Base-by-base conservation (phyloP, 805 yeast species). In the Cyberlindnera nakhonratchasimensis region DNA sequence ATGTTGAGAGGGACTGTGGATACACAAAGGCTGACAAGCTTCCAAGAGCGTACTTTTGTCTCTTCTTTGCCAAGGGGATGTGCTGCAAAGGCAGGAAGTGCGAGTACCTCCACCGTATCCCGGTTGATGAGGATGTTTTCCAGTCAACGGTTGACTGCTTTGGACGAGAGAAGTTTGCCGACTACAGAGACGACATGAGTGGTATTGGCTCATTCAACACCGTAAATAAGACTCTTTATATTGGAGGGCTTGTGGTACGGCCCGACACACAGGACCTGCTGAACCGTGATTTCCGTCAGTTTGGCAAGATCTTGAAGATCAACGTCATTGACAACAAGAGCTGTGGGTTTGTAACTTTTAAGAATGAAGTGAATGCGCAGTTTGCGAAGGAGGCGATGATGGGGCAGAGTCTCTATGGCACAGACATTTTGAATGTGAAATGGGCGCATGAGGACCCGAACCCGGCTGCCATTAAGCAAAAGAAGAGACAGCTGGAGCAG, bases 321-420 rank as follows among this genome's bases (percentile, higher is more conserved):
- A 70, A 82, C 47, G 80, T 81, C 13, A 63, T 86, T 12, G 71
- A 74, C 40, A 65, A 66, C 20, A 80, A 82, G 54, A 77, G 79
- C 29, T 79, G 90, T 55, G 96, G 90, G 0, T 90, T 91, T 65
- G 76, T 93, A 6, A 82, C 85, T 1, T 91, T 67, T 57, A 70
- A 70, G 43, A 61, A 71, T 26, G 96, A 87, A 53, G 61, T 73
- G 17, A 81, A 75, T 57, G 97, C 97, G 0, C 97, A 91, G 61
- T 93, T 91, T 69, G 96, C 96, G 0, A 86, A 87, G 55, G 98
- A 91, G 61, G 96, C 96, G 1, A 87, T 91, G 96, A 77, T 82
- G 29, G 81, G 82, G 33, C 98, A 91, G 60, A 73, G 85, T 8
- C 59, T 90, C 7, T 74, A 80, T 39, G 79, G 74, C 32, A 73